phyloP scores from a whole-genome alignment of 164 flowering plant species.

The Litsea cubeba region DNA sequence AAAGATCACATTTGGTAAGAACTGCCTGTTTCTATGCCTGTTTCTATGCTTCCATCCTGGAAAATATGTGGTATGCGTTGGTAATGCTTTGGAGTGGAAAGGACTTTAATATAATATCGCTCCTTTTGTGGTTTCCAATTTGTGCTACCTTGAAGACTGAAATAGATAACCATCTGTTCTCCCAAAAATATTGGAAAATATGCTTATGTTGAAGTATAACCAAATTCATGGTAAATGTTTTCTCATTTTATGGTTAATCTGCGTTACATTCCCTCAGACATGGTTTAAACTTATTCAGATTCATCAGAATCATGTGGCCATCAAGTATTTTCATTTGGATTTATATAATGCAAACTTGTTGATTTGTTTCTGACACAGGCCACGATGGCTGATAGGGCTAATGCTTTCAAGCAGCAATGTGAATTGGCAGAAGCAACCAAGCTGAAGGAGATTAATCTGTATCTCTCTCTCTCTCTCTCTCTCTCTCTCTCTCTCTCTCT shows the following conservation, averaged over 20 bases:
- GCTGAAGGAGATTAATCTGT: slow-evolving; percentile 97
- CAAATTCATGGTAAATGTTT: not conserved
- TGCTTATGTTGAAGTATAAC: not conserved
- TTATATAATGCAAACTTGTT: not conserved
- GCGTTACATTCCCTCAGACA: not conserved
- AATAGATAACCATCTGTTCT: not conserved
- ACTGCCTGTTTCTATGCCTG: no score
- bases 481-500: not conserved
- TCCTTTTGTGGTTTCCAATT: not conserved
- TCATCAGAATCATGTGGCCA: not conserved
- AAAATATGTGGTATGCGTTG: not conserved
- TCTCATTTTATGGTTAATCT: not conserved
- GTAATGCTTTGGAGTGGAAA: not conserved
- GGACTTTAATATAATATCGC: not conserved
- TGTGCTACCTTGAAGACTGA: not conserved
- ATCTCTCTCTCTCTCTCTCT: slow-evolving; percentile 22
- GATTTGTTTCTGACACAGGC: slow-evolving; percentile 43
- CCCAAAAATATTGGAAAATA: not conserved
- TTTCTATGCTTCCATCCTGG: not conserved
- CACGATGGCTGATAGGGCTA: slow-evolving; percentile 86
- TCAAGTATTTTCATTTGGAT: not conserved
- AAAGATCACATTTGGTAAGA: no score
- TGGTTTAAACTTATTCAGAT: not conserved
- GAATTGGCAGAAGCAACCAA: slow-evolving; percentile 87
- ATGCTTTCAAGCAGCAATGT: slow-evolving; percentile 88